Evolutionary conservation across 2,329 filamentous ascomycete genomes (phyloP).

Genomic region (Colletotrichum chrysophilum): DNA sequence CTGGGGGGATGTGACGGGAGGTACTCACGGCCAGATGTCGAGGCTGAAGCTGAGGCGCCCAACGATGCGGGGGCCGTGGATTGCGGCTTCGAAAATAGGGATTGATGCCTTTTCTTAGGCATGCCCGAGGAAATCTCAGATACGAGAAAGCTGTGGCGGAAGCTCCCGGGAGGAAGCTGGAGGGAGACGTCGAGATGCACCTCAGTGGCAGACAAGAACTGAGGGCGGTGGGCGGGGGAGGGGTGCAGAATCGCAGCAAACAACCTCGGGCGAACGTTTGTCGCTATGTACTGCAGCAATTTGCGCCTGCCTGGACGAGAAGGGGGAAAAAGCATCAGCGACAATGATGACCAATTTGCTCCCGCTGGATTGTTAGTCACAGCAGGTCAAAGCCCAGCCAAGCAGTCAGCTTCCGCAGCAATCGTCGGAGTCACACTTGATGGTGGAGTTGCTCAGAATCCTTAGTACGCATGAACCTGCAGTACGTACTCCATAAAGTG

Average conservation of each 20-base stretch:
- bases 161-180: background rate
- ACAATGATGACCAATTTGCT: background rate
- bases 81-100: slow-evolving; percentile 63
- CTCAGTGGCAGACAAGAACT: background rate
- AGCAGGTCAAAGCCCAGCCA: background rate
- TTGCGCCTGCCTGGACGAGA: background rate
- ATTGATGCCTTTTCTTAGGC: slow-evolving; percentile 68
- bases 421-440: background rate
- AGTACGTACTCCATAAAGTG: background rate
- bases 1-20: background rate
- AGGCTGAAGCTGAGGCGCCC: slow-evolving; percentile 21
- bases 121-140: slow-evolving; percentile 43
- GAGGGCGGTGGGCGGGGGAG: background rate
- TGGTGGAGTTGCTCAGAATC: background rate
- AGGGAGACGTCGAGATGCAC: background rate
- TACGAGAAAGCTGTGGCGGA: background rate
- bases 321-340: background rate
- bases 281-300: slow-evolving; percentile 10
- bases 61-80: slow-evolving; percentile 48
- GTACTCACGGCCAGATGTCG: slow-evolving; percentile 17
- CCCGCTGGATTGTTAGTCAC: slow-evolving; percentile 9
- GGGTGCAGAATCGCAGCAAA: background rate
- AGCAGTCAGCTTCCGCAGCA: background rate
- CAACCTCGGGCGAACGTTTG: slow-evolving; percentile 11
- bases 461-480: background rate